Evolutionary conservation across 768 basidiomycete species (phyloP).

Genomic region (Megacollybia marginata): DNA sequence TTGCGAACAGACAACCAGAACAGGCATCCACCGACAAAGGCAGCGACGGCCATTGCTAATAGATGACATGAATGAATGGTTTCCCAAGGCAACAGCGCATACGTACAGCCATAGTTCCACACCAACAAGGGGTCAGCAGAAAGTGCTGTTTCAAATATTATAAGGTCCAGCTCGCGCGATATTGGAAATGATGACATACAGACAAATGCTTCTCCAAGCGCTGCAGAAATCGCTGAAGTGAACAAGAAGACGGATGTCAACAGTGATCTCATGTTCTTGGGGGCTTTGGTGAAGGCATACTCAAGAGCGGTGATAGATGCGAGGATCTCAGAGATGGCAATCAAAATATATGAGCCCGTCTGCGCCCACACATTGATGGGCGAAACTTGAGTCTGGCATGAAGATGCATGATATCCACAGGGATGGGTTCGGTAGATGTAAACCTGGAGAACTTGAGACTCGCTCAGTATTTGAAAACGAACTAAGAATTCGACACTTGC

Average conservation of each 20-base stretch:
- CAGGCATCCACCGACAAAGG: constrained; percentile 24
- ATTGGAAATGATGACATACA: constrained; percentile 31
- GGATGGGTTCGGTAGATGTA: constrained; percentile 32
- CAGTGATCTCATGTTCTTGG: constrained; percentile 80
- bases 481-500: constrained; percentile 47
- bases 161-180: background rate
- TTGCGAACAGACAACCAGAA: constrained; percentile 40
- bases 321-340: constrained; percentile 50
- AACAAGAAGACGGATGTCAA: constrained; percentile 69
- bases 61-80: constrained; percentile 11
- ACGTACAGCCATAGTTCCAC: constrained; percentile 62
- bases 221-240: constrained; percentile 50
- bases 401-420: constrained; percentile 21
- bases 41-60: constrained; percentile 31
- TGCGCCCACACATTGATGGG: constrained; percentile 77
- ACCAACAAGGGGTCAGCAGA: constrained; percentile 66
- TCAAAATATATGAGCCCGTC: constrained; percentile 51
- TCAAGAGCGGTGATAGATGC: constrained; percentile 55
- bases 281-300: constrained; percentile 68
- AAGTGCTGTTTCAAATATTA: constrained; percentile 32
- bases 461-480: constrained; percentile 42
- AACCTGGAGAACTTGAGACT: background rate
- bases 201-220: constrained; percentile 67
- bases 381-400: constrained; percentile 41
- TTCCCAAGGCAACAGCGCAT: background rate